phyloP scores from a whole-genome alignment of 495 filamentous ascomycete genomes.

The Aspergillus biplanus region DNA sequence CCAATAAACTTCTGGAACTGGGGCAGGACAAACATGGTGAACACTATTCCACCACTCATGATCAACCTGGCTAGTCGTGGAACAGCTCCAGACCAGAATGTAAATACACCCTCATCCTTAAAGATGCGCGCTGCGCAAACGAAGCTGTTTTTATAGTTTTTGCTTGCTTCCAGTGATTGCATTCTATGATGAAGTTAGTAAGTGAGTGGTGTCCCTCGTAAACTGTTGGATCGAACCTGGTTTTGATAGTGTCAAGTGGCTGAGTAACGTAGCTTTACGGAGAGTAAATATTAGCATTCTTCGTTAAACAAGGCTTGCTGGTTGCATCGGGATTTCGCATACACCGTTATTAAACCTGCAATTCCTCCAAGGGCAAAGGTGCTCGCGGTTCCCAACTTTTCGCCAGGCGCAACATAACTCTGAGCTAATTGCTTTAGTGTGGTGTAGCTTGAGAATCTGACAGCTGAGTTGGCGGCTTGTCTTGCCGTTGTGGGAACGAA shows the following conservation, averaged over 20 bases:
- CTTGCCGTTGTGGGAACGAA: slow-evolving; percentile 93
- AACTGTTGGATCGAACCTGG: slow-evolving; percentile 54
- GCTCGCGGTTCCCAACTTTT: slow-evolving; percentile 86
- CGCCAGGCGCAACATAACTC: slow-evolving; percentile 88
- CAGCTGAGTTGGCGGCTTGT: slow-evolving; percentile 92
- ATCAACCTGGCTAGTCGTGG: slow-evolving; percentile 83
- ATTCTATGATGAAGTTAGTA: slow-evolving; percentile 59
- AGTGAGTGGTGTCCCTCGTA: neutral
- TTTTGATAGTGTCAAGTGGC: slow-evolving; percentile 95
- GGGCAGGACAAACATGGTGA: slow-evolving; percentile 73
- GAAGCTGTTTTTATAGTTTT: slow-evolving; percentile 85
- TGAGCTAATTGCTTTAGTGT: slow-evolving; percentile 88
- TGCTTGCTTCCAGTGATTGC: slow-evolving; percentile 91
- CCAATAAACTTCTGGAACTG: neutral
- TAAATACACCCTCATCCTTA: slow-evolving; percentile 84
- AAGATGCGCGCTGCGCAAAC: slow-evolving; percentile 82
- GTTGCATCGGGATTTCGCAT: slow-evolving; percentile 41
- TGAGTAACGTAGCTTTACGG: slow-evolving; percentile 66
- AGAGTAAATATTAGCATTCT: slow-evolving; percentile 3
- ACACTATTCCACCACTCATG: slow-evolving; percentile 93
- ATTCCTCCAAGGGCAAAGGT: slow-evolving; percentile 92
- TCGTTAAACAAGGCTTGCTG: neutral
- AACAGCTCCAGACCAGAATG: slow-evolving; percentile 92
- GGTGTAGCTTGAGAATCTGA: slow-evolving; percentile 87
- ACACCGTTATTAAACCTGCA: slow-evolving; percentile 92